Base-by-base conservation (phyloP, 2,329 filamentous ascomycete genomes). In the Elsinoe australis region DNA sequence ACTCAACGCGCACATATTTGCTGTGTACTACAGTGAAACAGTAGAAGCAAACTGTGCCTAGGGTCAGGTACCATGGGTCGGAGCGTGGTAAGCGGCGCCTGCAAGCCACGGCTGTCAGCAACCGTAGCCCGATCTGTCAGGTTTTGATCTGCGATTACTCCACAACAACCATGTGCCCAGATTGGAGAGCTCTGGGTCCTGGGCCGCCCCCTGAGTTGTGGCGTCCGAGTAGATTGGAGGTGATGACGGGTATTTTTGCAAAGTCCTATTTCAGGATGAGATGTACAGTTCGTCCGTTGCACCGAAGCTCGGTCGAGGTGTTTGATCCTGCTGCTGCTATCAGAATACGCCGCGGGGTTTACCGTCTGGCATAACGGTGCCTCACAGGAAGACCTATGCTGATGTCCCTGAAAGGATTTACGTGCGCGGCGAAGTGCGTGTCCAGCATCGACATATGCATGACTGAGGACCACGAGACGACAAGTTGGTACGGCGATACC, bases 131-230 rank as follows among this genome's bases (percentile, higher is more conserved):
- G 24, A 32, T 31, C 39, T 44, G 39, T n/a, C 10, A 9, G 14
- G 17, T 32, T 24, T n/a, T 24, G 39, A 44, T 44, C 39, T 44
- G 14, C 17, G 39, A 21, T 18, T n/a, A 44, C 26, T 29, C 26
- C 26, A 29, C 26, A 6, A 12, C 26, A 32, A 19, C 39, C 39
- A 44, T 29, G 15, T 26, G 28, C 28, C n/a, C 31, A 26, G 39
- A 21, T 17, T 18, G n/a, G n/a, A n/a, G 28, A 32, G 39, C 39
- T 32, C 31, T 44, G n/a, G n/a, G n/a, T n/a, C n/a, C n/a, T n/a
- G n/a, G n/a, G n/a, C n/a, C n/a, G n/a, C n/a, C 28, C 39, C 26
- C 39, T 44, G 39, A 32, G 24, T 19, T 44, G 39, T 44, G 39
- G 39, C 39, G 17, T 15, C 14, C 26, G 18, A 17, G 39, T n/a